phyloP scores from a whole-genome alignment of 2,329 filamentous ascomycete genomes.

The Paraphoma chrysanthemicola region DNA sequence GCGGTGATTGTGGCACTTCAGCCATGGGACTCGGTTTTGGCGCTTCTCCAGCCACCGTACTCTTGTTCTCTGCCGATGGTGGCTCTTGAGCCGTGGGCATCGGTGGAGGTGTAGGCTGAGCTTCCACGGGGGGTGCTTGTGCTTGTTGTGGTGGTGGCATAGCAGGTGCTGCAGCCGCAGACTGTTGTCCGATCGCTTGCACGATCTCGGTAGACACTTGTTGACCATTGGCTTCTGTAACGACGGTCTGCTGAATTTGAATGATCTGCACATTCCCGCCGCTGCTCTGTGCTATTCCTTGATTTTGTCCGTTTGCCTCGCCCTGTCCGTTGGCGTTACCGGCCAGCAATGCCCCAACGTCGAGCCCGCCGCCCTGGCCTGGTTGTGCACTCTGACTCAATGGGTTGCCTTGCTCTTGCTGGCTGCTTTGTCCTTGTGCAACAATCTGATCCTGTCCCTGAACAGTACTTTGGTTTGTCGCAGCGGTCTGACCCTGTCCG shows the following conservation, averaged over 20 bases:
- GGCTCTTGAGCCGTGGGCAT: no score
- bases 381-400: slow-evolving; percentile 2
- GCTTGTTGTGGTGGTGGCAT: slow-evolving; percentile 1
- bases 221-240: slow-evolving; percentile 12
- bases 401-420: slow-evolving; percentile 1
- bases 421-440: slow-evolving; percentile 4
- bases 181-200: slow-evolving; percentile 11
- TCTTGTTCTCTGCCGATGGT: no score
- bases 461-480: slow-evolving; percentile 13
- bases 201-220: slow-evolving; percentile 10
- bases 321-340: slow-evolving; percentile 4
- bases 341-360: slow-evolving; percentile 12
- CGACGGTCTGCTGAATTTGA: slow-evolving; percentile 12
- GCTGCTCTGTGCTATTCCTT: slow-evolving; percentile 9
- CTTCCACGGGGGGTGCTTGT: slow-evolving; percentile 4
- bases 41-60: no score
- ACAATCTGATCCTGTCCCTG: slow-evolving; percentile 12
- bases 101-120: not conserved
- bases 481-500: slow-evolving; percentile 14
- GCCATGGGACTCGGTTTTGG: not conserved
- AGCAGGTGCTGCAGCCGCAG: slow-evolving; percentile 8
- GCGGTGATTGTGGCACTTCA: not conserved
- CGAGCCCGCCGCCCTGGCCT: slow-evolving; percentile 8
- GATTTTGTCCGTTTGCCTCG: slow-evolving; percentile 11
- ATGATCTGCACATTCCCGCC: slow-evolving; percentile 7